Conservation (phyloP, 371 early-diverging fungal species). For the Zancudomyces culisetae region DNA sequence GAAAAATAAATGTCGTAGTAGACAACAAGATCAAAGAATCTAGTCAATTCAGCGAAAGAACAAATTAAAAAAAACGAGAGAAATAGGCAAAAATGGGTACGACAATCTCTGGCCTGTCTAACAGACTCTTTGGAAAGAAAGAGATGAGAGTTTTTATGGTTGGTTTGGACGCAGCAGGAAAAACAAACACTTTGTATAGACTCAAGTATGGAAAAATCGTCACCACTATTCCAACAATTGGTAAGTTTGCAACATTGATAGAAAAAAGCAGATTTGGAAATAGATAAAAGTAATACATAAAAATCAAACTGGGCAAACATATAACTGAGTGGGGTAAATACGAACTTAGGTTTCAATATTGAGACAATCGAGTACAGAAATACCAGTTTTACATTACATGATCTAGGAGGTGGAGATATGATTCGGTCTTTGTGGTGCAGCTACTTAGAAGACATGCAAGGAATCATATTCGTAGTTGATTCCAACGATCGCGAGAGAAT, state of each 20-base stretch:
- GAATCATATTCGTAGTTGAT: slow-evolving; percentile 89
- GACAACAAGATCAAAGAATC: too few relatives aligned
- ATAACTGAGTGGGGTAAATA: background rate
- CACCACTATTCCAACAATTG: slow-evolving; percentile 95
- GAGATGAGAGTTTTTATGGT: slow-evolving; percentile 80
- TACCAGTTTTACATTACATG: slow-evolving; percentile 91
- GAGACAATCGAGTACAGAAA: slow-evolving; percentile 93
- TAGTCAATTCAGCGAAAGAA: too few relatives aligned
- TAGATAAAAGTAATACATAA: background rate
- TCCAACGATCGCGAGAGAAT: slow-evolving; percentile 83
- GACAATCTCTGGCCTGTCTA: slow-evolving; percentile 30
- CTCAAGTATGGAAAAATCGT: slow-evolving; percentile 90
- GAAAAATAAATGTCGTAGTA: too few relatives aligned
- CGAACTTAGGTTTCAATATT: slow-evolving; percentile 66
- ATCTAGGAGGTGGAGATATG: slow-evolving; percentile 92
- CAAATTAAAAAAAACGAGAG: background rate
- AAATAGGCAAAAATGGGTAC: slow-evolving; percentile 28
- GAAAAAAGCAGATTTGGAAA: too few relatives aligned
- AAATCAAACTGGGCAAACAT: slow-evolving; percentile 16
- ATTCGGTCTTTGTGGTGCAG: slow-evolving; percentile 84
- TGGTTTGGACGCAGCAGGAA: slow-evolving; percentile 84
- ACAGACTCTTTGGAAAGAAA: slow-evolving; percentile 51
- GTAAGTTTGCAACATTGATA: too few relatives aligned
- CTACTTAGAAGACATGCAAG: slow-evolving; percentile 73
- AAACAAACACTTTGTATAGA: slow-evolving; percentile 64